Conservation (phyloP, 352 stramenopile species). For the Blastocystis sp. region DNA sequence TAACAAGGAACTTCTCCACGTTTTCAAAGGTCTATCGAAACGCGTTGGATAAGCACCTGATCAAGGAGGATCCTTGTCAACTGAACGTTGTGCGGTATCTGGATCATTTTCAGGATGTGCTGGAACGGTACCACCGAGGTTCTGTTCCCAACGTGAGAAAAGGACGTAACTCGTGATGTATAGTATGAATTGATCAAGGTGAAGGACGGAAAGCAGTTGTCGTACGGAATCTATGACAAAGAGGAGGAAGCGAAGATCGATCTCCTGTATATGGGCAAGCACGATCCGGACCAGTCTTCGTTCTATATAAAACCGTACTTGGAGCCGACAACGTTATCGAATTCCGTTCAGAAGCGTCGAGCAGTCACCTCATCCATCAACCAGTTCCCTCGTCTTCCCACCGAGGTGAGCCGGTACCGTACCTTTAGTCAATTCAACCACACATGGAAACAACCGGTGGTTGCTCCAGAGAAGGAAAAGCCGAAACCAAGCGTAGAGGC, state of each 20-base stretch:
- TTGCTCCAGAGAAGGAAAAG: neutral
- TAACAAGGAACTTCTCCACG: neutral
- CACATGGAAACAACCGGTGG: conserved; percentile 24
- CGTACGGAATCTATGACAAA: conserved; percentile 45
- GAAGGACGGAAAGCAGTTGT: neutral
- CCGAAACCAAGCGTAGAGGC: neutral
- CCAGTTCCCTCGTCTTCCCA: conserved; percentile 44
- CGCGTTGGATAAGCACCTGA: neutral
- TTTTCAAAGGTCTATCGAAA: neutral
- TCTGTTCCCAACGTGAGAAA: neutral
- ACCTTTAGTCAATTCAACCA: conserved; percentile 52
- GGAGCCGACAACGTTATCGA: conserved; percentile 33
- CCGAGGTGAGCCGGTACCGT: conserved; percentile 45
- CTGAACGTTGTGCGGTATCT: conserved; percentile 41
- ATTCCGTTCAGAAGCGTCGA: conserved; percentile 37
- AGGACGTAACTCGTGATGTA: neutral
- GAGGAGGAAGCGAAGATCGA: conserved; percentile 54
- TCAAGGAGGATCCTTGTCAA: conserved; percentile 41
- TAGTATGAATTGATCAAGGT: conserved; percentile 34
- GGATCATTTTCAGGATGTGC: conserved; percentile 16
- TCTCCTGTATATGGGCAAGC: conserved; percentile 7
- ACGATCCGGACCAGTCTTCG: neutral
- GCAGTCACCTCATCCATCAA: conserved; percentile 17
- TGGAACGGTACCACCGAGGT: conserved; percentile 33
- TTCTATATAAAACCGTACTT: conserved; percentile 55